These are phyloP conservation scores for Polyporus arcularius DNA, from an alignment of 768 basidiomycete genomes.

Conservation along the genomic window DNA sequence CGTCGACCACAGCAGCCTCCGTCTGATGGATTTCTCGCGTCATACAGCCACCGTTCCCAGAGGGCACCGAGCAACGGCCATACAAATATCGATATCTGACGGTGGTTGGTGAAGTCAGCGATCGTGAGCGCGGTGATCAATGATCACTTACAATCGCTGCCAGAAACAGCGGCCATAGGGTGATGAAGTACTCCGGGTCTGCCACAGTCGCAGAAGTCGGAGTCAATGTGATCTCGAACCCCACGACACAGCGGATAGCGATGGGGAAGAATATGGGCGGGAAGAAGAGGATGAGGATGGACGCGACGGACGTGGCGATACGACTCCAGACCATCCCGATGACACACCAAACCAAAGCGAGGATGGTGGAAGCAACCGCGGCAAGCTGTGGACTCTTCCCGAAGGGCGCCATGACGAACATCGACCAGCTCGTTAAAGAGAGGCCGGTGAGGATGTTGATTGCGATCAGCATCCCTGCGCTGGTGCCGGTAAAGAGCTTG, in stretches of 20 bases:
- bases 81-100: constrained; percentile 66
- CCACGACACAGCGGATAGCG: constrained; percentile 63
- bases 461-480: constrained; percentile 56
- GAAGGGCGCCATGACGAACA: constrained; percentile 69
- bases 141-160: constrained; percentile 54
- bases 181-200: constrained; percentile 59
- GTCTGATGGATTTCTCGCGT: constrained; percentile 43
- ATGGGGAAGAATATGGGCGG: constrained; percentile 78
- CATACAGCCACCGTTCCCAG: constrained; percentile 62
- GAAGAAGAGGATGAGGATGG: constrained; percentile 68
- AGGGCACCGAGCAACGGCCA: constrained; percentile 69
- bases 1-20: constrained; percentile 12
- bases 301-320: constrained; percentile 44
- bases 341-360: constrained; percentile 64
- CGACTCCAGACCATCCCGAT: constrained; percentile 53
- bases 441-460: constrained; percentile 68
- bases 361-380: constrained; percentile 63
- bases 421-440: constrained; percentile 69
- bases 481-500: constrained; percentile 62
- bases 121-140: neutral
- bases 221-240: constrained; percentile 60
- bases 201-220: constrained; percentile 53
- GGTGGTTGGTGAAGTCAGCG: neutral
- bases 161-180: constrained; percentile 58
- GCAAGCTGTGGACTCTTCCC: constrained; percentile 73